Evolutionary conservation across 2,329 filamentous ascomycete species (phyloP).

Genomic region (Trichophyton simii): DNA sequence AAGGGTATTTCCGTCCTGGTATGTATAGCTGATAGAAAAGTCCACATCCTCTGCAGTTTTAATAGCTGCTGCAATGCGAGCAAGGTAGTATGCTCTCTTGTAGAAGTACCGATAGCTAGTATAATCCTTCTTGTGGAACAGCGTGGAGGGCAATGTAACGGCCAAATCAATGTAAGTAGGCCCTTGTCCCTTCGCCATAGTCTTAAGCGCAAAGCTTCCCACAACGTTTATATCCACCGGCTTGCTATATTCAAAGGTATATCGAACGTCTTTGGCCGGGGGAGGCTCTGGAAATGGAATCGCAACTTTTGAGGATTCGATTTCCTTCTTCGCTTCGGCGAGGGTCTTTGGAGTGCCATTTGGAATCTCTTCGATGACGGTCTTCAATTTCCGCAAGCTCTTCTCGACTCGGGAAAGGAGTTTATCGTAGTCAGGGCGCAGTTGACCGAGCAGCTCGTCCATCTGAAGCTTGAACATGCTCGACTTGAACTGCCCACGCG

Average conservation of each 20-base stretch:
- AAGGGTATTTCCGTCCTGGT: slow-evolving; percentile 60
- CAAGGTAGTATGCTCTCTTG: slow-evolving; percentile 82
- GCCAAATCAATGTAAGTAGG: slow-evolving; percentile 60
- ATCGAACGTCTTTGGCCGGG: slow-evolving; percentile 62
- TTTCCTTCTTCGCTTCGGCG: slow-evolving; percentile 52
- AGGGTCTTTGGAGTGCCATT: slow-evolving; percentile 41
- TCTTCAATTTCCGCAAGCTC: slow-evolving; percentile 43
- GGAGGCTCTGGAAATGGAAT: slow-evolving; percentile 77
- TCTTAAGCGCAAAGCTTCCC: slow-evolving; percentile 72
- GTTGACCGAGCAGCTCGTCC: slow-evolving; percentile 48
- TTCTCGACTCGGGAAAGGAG: slow-evolving; percentile 43
- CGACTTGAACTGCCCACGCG: slow-evolving; percentile 49
- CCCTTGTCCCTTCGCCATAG: slow-evolving; percentile 53
- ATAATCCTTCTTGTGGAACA: slow-evolving; percentile 93
- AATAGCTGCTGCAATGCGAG: slow-evolving; percentile 62
- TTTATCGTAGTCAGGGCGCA: slow-evolving; percentile 47
- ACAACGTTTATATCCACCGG: slow-evolving; percentile 74
- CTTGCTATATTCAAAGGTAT: slow-evolving; percentile 65
- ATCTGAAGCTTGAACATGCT: slow-evolving; percentile 56
- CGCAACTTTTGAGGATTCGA: slow-evolving; percentile 55
- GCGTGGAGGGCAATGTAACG: slow-evolving; percentile 62
- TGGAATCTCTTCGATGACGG: slow-evolving; percentile 45
- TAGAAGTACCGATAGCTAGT: slow-evolving; percentile 88
- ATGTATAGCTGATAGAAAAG: slow-evolving; percentile 51
- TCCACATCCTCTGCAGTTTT: slow-evolving; percentile 43